Base-by-base conservation (phyloP, 805 yeast species). In the Wickerhamiella siamensis region DNA sequence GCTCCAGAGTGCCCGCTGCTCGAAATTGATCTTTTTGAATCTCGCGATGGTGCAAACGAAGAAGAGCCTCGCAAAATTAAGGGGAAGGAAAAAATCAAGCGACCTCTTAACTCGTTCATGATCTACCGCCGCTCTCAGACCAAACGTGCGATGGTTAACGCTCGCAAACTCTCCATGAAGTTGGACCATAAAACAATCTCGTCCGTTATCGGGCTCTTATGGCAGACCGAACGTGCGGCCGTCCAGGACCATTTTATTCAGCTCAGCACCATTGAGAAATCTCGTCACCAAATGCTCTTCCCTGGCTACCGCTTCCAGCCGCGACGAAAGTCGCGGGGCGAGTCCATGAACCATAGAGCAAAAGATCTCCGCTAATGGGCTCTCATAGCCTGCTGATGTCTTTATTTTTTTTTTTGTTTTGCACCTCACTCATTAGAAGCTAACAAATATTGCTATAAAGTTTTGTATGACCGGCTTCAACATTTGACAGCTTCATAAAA, bases 31-130 rank as follows among this genome's bases (percentile, higher is more conserved):
- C 10, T 24, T 12, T 21, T 24, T 24, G 31, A 40, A 33, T 9
- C 18, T 12, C 16, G 14, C 38, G n/a, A 39, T 10, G 39, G 19
- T n/a, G 39, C 31, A 14, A 21, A 36, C 27, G 38, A 40, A 14
- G 36, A 14, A 9, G 15, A 9, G 22, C 21, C 19, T 10, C 33
- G 32, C 17, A 21, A 17, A 26, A 27, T 24, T 10, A 12, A 20
- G 15, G 18, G 31, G 9, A 8, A 9, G 21, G 20, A 14, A 14
- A 33, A 64, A 42, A 59, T 69, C 37, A 69, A 68, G 47, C 60
- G 74, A 33, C 73, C 73, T 1, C 56, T 67, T 43, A 69, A 69
- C 52, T 62, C 69, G 21, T 69, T 65, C 47, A 68, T 69, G 73
- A 56, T 69, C 8, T 69, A 69, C 48, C 58, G 72, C 39, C 56